A percentile compares a stretch with the other conserved stretches of the same genome.
Evolutionary conservation across 805 yeast genomes (phyloP).

Genomic region (Ogataea ganodermae): DNA sequence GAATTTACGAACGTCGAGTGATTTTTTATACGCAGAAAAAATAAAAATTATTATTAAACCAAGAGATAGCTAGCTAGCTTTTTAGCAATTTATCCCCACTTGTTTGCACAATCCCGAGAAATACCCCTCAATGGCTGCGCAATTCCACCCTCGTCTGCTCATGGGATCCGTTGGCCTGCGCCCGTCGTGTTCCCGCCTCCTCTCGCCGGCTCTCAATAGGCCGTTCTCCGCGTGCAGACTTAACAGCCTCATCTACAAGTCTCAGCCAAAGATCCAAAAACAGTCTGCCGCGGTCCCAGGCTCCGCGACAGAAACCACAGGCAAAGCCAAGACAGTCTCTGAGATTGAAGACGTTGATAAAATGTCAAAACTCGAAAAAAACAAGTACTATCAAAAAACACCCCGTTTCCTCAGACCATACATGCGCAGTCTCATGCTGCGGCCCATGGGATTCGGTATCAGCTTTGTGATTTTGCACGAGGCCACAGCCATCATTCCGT

Average conservation of each 20-base stretch:
- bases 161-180: not conserved
- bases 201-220: not conserved
- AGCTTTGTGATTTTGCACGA: slow-evolving; percentile 55
- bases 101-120: too few relatives aligned
- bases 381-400: slow-evolving; percentile 34
- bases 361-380: slow-evolving; percentile 28
- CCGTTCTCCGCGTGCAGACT: slow-evolving; percentile 7
- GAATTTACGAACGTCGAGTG: not conserved
- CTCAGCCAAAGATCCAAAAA: slow-evolving; percentile 25
- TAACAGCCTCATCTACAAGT: slow-evolving; percentile 25
- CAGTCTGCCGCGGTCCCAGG: slow-evolving; percentile 6
- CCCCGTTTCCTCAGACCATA: slow-evolving; percentile 37
- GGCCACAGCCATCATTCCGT: slow-evolving; percentile 53
- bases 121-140: not conserved
- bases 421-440: slow-evolving; percentile 30
- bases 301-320: not conserved
- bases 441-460: slow-evolving; percentile 42
- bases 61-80: not conserved
- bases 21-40: not conserved
- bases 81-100: too few relatives aligned
- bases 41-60: not conserved
- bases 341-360: slow-evolving; percentile 26
- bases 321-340: slow-evolving; percentile 15
- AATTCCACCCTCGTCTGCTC: not conserved
- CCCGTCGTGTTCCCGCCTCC: not conserved